phyloP scores from a whole-genome alignment of 495 filamentous ascomycete species.

The Friedmanniomyces simplex region DNA sequence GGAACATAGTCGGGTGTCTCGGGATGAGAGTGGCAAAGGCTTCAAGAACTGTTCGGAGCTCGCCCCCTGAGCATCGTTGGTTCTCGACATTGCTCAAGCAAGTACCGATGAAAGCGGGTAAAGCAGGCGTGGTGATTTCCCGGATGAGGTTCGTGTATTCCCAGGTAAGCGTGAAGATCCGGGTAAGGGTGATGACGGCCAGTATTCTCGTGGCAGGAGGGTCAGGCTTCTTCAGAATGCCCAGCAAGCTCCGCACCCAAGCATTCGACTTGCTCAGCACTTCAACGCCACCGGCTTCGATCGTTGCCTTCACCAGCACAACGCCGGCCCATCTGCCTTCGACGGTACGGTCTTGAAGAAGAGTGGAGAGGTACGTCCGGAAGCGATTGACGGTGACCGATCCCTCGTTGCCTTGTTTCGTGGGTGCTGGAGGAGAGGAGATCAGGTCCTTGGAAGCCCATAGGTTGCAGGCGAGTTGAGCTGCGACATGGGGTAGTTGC shows the following conservation, averaged over 20 bases:
- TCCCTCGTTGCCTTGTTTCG: constrained; percentile 42
- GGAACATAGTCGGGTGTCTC: constrained; percentile 66
- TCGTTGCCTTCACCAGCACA: constrained; percentile 63
- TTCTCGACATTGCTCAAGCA: constrained; percentile 45
- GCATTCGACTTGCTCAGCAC: constrained; percentile 55
- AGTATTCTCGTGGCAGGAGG: constrained; percentile 61
- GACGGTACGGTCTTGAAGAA: constrained; percentile 59
- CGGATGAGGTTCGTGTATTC: constrained; percentile 70
- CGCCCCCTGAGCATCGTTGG: constrained; percentile 33
- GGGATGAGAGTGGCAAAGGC: constrained; percentile 59
- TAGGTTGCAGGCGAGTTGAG: constrained; percentile 23
- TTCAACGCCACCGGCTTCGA: constrained; percentile 75
- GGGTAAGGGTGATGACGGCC: constrained; percentile 61
- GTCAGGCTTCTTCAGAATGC: constrained; percentile 61
- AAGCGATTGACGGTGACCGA: constrained; percentile 62
- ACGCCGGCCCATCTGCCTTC: constrained; percentile 69
- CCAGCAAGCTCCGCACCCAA: constrained; percentile 64
- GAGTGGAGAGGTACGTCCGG: constrained; percentile 61
- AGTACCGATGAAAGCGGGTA: constrained; percentile 60
- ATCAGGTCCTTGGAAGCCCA: constrained; percentile 28
- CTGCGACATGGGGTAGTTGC: constrained; percentile 26
- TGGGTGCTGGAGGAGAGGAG: constrained; percentile 16
- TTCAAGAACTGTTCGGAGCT: constrained; percentile 50
- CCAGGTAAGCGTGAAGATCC: constrained; percentile 72
- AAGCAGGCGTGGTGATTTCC: constrained; percentile 75